Evolutionary conservation across 140 eudicot genomes (phyloP), one percentile per base, ranked within the genome.

Genomic region (Cichorium intybus): DNA sequence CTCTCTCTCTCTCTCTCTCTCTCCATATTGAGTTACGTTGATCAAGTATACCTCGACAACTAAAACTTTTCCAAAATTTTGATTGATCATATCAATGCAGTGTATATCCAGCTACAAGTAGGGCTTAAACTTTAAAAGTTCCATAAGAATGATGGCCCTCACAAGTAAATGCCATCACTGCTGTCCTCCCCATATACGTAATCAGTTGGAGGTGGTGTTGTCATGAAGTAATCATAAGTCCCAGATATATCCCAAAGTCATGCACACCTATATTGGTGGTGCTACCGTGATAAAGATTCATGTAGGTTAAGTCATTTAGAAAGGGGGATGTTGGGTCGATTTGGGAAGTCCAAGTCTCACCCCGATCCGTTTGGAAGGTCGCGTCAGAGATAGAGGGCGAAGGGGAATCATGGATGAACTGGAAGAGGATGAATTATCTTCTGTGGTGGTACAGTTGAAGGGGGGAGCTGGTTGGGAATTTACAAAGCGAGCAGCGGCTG

Each of bases 401-500:
- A 16, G 68, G 55, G 31, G 67, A 62, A 5, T 16, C 24, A 2
- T 33, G 1, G 66, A 18, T 5, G 66, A 60, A 22, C 17, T 10
- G 23, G 54, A 41, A 51, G 61, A 55, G 2, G 39, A 55, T 7
- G 54, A 45, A 20, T 29, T 12, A 64, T 64, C 49, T 1, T 64
- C 21, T 5, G 22, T 49, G 16, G 49, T 43, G 53, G 35, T 14
- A 33, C 56, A 50, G 29, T 50, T 50, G 12, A 23, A 47, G 16
- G 23, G 4, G 16, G 54, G 4, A 33, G 8, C 14, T 37, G 2
- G 8, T 34, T 53, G 9, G 12, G 37, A 26, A 22, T 58, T 58
- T 17, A 47, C 64, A 48, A 64, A 28, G 34, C n/a, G 60, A 58
- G 71, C 60, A 29, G 88, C 88, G 3, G 72, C 86, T 8, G 59